Evolutionary conservation across 768 basidiomycete genomes (phyloP).

Genomic region (Amanita molliuscula): DNA sequence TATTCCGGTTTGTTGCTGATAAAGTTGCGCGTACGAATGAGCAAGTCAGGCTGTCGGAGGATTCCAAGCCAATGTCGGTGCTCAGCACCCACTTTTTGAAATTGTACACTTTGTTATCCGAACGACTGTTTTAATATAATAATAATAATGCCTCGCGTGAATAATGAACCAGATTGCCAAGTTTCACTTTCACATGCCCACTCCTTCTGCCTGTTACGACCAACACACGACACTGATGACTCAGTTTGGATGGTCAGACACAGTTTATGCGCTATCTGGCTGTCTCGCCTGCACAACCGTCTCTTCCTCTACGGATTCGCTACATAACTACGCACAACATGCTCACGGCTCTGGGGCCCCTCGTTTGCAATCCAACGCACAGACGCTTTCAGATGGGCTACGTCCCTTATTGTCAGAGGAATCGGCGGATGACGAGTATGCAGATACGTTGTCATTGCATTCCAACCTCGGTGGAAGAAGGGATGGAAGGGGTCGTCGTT

Average conservation of each 20-base stretch:
- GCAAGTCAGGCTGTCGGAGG: background rate
- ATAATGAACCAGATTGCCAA: no score
- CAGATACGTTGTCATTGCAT: constrained; percentile 1
- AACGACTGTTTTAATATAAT: no score
- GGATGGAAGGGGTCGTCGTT: background rate
- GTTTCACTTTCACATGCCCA: no score
- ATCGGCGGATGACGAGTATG: background rate
- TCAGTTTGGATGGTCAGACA: constrained; percentile 3
- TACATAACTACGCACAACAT: background rate
- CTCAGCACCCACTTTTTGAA: no score
- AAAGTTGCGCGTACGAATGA: background rate
- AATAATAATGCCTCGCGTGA: no score
- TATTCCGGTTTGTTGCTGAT: constrained; percentile 40
- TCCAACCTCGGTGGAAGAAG: background rate
- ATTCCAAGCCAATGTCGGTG: no score
- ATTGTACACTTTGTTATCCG: no score
- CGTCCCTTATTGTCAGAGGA: background rate
- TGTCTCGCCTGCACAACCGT: background rate
- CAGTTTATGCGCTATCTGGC: background rate
- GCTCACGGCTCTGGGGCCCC: no score
- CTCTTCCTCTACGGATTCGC: background rate
- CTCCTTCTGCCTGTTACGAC: background rate
- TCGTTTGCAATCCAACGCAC: background rate
- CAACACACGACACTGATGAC: background rate
- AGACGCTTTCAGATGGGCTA: background rate